These are phyloP conservation scores for Chrysochromulina parva DNA, from an alignment of 78 protist species.

Conservation along the genomic window DNA sequence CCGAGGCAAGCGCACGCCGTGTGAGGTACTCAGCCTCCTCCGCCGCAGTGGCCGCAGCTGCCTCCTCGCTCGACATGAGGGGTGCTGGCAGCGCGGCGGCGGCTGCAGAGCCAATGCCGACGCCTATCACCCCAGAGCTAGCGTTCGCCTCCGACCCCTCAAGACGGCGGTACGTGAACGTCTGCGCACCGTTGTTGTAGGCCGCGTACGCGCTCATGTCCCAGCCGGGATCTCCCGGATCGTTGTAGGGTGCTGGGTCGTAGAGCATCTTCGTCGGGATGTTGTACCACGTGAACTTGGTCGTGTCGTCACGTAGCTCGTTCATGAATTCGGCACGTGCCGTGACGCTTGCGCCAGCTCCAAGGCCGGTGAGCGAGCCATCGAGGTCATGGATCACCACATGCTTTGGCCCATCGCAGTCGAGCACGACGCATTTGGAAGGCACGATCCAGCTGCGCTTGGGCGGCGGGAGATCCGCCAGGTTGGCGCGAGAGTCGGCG, in stretches of 20 bases:
- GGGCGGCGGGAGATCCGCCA: neutral
- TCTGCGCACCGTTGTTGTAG: too few species aligned
- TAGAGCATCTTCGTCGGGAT: neutral
- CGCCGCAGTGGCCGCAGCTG: too few species aligned
- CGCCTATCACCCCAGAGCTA: too few species aligned
- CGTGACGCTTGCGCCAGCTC: neutral
- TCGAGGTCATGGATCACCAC: neutral
- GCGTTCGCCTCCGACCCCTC: too few species aligned
- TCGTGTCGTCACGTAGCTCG: neutral
- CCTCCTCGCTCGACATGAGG: too few species aligned
- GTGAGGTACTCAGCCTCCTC: too few species aligned
- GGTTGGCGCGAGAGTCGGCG: neutral
- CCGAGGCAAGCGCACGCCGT: too few species aligned
- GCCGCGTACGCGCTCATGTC: too few species aligned
- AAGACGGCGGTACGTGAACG: too few species aligned
- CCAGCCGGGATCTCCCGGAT: too few species aligned
- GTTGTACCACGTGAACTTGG: neutral
- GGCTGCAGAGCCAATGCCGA: too few species aligned
- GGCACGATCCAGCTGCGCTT: neutral
- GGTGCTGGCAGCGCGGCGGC: too few species aligned
- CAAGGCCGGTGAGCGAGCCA: neutral
- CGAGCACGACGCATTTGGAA: neutral
- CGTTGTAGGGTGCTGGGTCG: neutral
- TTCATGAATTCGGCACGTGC: neutral
- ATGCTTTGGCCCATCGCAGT: slow-evolving; percentile 16